These are phyloP conservation scores for Rhodotorula sp. DNA, from an alignment of 1,284 basidiomycete genomes.

Conservation along the genomic window DNA sequence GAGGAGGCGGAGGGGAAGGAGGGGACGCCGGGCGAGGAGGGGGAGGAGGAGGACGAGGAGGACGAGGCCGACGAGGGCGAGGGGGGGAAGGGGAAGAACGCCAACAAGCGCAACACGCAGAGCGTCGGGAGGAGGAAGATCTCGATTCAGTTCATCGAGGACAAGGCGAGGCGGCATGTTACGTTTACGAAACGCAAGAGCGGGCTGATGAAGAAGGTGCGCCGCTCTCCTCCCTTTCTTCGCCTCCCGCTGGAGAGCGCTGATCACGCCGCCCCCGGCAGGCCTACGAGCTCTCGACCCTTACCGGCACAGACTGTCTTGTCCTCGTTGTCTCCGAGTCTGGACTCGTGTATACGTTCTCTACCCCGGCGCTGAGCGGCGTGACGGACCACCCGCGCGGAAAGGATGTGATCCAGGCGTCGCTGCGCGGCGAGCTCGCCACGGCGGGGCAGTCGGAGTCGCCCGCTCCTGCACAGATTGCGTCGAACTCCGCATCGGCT, in stretches of 20 bases:
- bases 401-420: conserved; percentile 24
- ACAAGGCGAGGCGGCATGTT: conserved; percentile 71
- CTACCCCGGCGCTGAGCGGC: conserved; percentile 33
- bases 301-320: conserved; percentile 95
- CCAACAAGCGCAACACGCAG: conserved; percentile 39
- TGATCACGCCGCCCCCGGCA: conserved; percentile 48
- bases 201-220: conserved; percentile 98
- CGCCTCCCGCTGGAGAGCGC: background rate
- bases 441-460: background rate
- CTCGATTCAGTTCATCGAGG: conserved; percentile 91
- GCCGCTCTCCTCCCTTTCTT: conserved; percentile 44
- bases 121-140: conserved; percentile 83
- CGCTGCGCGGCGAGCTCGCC: conserved; percentile 31
- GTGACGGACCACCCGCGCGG: conserved; percentile 28
- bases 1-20: conserved; percentile 1
- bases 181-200: conserved; percentile 99
- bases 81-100: conserved; percentile 19
- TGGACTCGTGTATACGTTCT: conserved; percentile 67
- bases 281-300: conserved; percentile 96
- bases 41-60: conserved; percentile 10
- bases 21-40: conserved; percentile 15
- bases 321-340: conserved; percentile 97
- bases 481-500: background rate
- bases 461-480: background rate
- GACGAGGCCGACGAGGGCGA: background rate